Evolutionary conservation across 2,329 filamentous ascomycete species (phyloP), one percentile per base, ranked within the genome.

Genomic region (Leptographium procerum): DNA sequence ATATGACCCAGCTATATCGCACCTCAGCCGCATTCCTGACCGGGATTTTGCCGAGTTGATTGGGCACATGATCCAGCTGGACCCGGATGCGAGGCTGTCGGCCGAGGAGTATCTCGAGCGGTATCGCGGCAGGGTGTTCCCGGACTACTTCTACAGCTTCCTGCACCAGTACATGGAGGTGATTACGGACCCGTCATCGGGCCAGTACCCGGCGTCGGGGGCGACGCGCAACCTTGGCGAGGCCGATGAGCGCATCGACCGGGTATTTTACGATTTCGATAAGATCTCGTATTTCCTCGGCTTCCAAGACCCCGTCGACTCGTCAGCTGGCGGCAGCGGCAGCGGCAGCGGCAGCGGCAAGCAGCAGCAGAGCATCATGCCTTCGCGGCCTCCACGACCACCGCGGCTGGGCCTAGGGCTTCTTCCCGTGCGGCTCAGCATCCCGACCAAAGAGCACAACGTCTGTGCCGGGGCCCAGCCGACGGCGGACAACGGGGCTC

Each of bases 81-180:
- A 97, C 64, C 92, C 95, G 0, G 87, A 95, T 70, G 89, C 89
- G 65, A 83, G 94, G 64, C 95, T 95, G 70, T 91, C 90, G 22
- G 92, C 94, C 2, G 91, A 96, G 59, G 89, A 97, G 67, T 97
- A 96, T 64, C 77, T 99, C 11, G 87, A 91, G 26, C 92, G 96
- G 66, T 97, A 89, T 84, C 89, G 90, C 66, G 83, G 83, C 52
- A 96, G 92, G 68, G 89, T 92, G 4, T 99, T 99, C 63, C 95
- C 94, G 0, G 84, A 89, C 59, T 99, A 99, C 72, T 99, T 99
- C 67, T 97, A 96, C 76, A 95, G 84, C 68, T 97, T 99, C 68
- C 77, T 99, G 34, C 94, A 99, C 69, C 91, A 96, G 66, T 96
- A 99, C 69, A 96, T 99, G 90, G 89, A 89, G 64, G 81, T 95